phyloP scores from a whole-genome alignment of 2,329 filamentous ascomycete genomes.

The Epicoccum sorghinum region DNA sequence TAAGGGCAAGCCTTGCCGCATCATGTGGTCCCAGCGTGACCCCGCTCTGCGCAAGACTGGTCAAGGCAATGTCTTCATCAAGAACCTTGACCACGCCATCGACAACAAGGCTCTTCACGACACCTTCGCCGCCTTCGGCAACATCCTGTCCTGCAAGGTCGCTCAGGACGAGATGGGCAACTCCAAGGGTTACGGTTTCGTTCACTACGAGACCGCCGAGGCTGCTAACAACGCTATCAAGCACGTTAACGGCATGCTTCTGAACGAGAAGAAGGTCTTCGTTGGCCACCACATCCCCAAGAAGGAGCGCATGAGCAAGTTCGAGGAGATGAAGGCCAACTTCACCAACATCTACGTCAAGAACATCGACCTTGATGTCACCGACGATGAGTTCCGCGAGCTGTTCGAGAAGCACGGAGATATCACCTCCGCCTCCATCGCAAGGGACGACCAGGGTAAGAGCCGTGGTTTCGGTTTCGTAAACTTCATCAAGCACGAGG shows the following conservation, averaged over 20 bases:
- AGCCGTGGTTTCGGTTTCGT: slow-evolving; percentile 96
- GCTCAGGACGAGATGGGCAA: slow-evolving; percentile 95
- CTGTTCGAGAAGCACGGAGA: slow-evolving; percentile 92
- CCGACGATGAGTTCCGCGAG: slow-evolving; percentile 91
- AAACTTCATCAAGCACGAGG: slow-evolving; percentile 92
- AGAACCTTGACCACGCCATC: slow-evolving; percentile 97
- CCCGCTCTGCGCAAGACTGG: slow-evolving; percentile 98
- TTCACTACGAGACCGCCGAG: slow-evolving; percentile 99
- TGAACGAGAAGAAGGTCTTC: slow-evolving; percentile 99
- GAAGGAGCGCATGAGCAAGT: slow-evolving; percentile 99
- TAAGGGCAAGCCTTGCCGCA: slow-evolving; percentile 98
- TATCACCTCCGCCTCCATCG: slow-evolving; percentile 93
- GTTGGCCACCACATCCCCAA: slow-evolving; percentile 99
- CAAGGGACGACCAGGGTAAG: slow-evolving; percentile 87
- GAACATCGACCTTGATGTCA: slow-evolving; percentile 85
- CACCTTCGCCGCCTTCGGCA: slow-evolving; percentile 96
- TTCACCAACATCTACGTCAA: slow-evolving; percentile 99
- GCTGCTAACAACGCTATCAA: slow-evolving; percentile 97
- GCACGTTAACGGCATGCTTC: slow-evolving; percentile 98
- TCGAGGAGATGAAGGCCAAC: slow-evolving; percentile 99
- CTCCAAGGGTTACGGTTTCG: slow-evolving; percentile 99
- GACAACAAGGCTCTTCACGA: slow-evolving; percentile 99
- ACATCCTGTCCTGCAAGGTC: slow-evolving; percentile 99
- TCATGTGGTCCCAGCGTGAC: slow-evolving; percentile 99
- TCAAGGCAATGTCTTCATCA: slow-evolving; percentile 99